Conservation (phyloP, 1,284 basidiomycete species). For the Gomphus sp. region DNA sequence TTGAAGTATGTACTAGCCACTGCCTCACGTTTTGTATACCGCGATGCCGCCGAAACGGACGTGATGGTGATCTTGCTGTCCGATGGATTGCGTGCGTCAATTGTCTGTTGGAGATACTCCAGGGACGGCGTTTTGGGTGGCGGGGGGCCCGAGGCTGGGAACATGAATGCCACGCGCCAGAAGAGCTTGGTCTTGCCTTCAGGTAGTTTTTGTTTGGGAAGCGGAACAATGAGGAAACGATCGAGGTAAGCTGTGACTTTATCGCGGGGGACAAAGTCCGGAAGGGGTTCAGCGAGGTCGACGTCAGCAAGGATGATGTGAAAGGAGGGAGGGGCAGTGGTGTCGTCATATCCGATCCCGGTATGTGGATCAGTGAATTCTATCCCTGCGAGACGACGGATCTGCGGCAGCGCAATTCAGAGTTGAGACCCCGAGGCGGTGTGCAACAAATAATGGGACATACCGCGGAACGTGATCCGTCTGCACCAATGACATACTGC, state of each 20-base stretch:
- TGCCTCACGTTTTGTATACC: constrained; percentile 28
- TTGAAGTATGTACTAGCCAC: constrained; percentile 27
- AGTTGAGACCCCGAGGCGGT: not conserved
- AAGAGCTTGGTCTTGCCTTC: not conserved
- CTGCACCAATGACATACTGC: constrained; percentile 45
- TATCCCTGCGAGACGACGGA: constrained; percentile 23
- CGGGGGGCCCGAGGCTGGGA: constrained; percentile 18
- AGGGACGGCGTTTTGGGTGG: constrained; percentile 23
- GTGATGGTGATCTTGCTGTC: constrained; percentile 17
- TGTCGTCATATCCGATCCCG: constrained; percentile 15
- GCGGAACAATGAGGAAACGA: constrained; percentile 13
- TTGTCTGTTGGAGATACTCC: constrained; percentile 25
- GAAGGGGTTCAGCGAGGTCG: constrained; percentile 6
- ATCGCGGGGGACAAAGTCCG: not conserved
- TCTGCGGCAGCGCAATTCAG: not conserved
- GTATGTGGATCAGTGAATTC: constrained; percentile 27
- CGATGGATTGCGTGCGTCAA: constrained; percentile 23
- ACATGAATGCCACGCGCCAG: constrained; percentile 10
- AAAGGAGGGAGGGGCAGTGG: not conserved
- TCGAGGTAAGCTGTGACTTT: constrained; percentile 17
- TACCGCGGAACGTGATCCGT: constrained; percentile 44
- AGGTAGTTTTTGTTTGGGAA: constrained; percentile 13
- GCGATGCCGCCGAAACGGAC: constrained; percentile 26
- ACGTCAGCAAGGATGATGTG: constrained; percentile 23
- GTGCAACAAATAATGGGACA: constrained; percentile 14